Evolutionary conservation across 164 flowering plant genomes (phyloP), one percentile per base, ranked within the genome.

Genomic region (Warburgia ugandensis): DNA sequence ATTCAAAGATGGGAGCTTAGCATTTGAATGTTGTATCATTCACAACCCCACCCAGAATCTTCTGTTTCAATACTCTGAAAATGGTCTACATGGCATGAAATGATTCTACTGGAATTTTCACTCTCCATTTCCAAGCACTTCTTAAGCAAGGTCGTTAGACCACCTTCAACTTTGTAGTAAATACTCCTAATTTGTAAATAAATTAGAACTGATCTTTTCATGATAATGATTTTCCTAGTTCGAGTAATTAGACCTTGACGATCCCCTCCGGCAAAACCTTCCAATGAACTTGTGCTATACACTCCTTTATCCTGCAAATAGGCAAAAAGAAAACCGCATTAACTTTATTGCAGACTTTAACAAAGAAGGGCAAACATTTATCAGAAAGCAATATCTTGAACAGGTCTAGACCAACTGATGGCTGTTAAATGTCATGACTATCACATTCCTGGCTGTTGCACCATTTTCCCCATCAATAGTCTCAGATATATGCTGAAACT

Each of bases 1-100:
- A 48, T 58, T 52, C 86, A 69, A 67, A 89, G 67, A 67, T 83
- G 75, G 39, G 95, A 86, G 64, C 77, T 63, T 49, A 83, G 73
- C 87, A 89, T 86, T 58, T 89, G 97, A 48, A 89, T 81, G 61
- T 89, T 89, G 33, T 95, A 86, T 90, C 95, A 89, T 12, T 94
- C 95, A 73, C 97, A 86, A 19, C 95, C 95, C 97, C 97, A 89
- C 4, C 92, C 95, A 28, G 27, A 40, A 64, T 83, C 95, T 67
- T 73, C 84, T 20, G 65, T 71, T n/a, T 59, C 64, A 32, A 43
- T 44, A 65, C 80, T 72, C 59, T 89, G 81, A 54, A 54, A 75
- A 86, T 86, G 95, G 62, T 79, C 84, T 20, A 81, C 71, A 55
- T 65, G 47, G 29, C 71, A 72, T 3, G 75, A 73, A 59, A 89